Percentiles rank a stretch among this genome's conserved stretches.
These are phyloP conservation scores for Tylopilus sp. DNA, from an alignment of 768 basidiomycete genomes.

Conservation along the genomic window DNA sequence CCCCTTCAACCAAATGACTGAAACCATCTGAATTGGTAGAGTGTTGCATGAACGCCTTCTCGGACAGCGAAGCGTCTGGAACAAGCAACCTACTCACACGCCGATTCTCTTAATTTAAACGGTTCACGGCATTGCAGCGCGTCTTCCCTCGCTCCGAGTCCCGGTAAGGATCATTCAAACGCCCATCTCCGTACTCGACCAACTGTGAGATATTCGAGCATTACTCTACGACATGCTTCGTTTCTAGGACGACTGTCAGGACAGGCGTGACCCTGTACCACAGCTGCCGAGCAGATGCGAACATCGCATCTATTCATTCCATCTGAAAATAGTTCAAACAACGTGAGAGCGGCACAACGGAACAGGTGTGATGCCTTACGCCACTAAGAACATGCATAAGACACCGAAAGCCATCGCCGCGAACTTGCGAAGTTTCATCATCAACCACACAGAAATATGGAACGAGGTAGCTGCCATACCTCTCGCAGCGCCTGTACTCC, in stretches of 20 bases:
- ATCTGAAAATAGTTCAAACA: conserved; percentile 40
- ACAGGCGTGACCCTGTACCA: conserved; percentile 1
- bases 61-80: conserved; percentile 2
- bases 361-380: conserved; percentile 53
- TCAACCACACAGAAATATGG: conserved; percentile 17
- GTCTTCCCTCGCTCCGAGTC: conserved; percentile 5
- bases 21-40: conserved; percentile 13
- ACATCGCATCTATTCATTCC: conserved; percentile 63
- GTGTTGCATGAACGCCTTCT: background rate
- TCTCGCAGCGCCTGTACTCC: conserved; percentile 88
- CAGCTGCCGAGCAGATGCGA: conserved; percentile 7
- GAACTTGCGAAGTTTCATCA: conserved; percentile 52
- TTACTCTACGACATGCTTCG: conserved; percentile 7
- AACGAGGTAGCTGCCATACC: conserved; percentile 37
- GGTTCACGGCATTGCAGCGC: conserved; percentile 23
- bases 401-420: conserved; percentile 90
- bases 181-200: background rate
- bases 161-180: conserved; percentile 5
- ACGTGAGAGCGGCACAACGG: conserved; percentile 19
- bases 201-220: background rate
- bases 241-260: background rate
- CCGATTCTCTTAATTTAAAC: conserved; percentile 21
- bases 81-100: conserved; percentile 15
- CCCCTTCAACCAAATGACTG: conserved; percentile 27
- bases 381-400: conserved; percentile 86